Percentiles rank a stretch among this genome's conserved stretches.
Evolutionary conservation across 176 grass and related monocot genomes (phyloP).

Genomic region (Cenchrus purpureus): DNA sequence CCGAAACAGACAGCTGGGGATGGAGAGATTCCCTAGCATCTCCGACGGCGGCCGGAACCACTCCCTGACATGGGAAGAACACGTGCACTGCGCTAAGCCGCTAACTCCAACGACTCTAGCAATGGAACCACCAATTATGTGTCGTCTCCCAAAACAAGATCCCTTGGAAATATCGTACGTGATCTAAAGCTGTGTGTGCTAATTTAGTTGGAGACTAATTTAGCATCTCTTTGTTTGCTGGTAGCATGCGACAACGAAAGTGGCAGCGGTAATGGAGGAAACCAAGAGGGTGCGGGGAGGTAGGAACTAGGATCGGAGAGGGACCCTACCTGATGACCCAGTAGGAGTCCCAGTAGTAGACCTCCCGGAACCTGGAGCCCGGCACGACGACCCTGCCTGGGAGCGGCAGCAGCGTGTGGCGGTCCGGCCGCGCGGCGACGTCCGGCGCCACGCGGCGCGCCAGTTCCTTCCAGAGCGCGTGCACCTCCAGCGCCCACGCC

Average conservation of each 20-base stretch:
- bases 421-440: constrained; percentile 52
- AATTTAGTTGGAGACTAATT: neutral
- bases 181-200: neutral
- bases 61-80: neutral
- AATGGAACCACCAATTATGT: neutral
- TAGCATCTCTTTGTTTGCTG: neutral
- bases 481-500: constrained; percentile 86
- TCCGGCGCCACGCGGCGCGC: constrained; percentile 45
- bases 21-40: neutral
- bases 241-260: neutral
- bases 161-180: neutral
- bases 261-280: neutral
- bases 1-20: neutral
- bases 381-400: constrained; percentile 62
- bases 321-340: constrained; percentile 73
- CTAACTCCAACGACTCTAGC: no score
- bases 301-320: no score
- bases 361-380: constrained; percentile 82
- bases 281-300: no score
- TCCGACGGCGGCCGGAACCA: neutral
- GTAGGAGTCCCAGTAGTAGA: constrained; percentile 99
- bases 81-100: neutral
- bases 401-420: constrained; percentile 85
- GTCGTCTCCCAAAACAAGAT: neutral
- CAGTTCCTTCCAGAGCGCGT: constrained; percentile 81